Evolutionary conservation across 2,329 filamentous ascomycete genomes (phyloP).

Genomic region (Onygenales sp.): DNA sequence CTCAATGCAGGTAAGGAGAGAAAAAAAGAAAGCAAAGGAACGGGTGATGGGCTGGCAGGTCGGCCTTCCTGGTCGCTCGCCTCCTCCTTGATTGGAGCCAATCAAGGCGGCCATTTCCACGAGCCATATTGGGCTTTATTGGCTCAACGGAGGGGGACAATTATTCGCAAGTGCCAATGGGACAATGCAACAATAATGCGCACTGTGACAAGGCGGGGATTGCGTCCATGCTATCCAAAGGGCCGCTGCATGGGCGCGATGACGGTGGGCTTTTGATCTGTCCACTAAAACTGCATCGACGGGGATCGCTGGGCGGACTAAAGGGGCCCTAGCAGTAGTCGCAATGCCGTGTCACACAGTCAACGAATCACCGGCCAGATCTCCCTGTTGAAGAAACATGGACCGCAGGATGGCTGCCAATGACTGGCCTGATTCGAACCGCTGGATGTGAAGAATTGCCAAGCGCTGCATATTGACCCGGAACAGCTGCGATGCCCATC

Average conservation of each 20-base stretch:
- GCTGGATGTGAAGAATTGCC: not conserved
- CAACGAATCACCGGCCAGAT: not conserved
- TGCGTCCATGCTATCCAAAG: not conserved
- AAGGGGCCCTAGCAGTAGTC: not conserved
- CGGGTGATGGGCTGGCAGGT: not conserved
- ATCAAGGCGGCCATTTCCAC: not conserved
- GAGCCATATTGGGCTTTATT: not conserved
- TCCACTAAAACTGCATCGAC: slow-evolving; percentile 1
- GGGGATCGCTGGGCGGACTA: not conserved
- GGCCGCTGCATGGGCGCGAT: not conserved
- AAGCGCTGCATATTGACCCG: not conserved
- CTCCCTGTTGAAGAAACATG: not conserved
- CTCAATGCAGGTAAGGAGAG: not conserved
- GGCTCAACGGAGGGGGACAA: not conserved
- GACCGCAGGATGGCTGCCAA: not conserved
- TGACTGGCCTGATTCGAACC: not conserved
- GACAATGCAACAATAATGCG: not conserved
- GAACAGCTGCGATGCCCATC: no score
- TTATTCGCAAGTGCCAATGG: not conserved
- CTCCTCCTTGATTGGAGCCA: not conserved
- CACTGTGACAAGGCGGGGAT: not conserved
- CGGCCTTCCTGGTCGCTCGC: not conserved
- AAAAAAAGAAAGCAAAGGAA: not conserved
- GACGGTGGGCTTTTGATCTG: not conserved
- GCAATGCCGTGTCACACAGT: not conserved